Evolutionary conservation across 257 asterid genomes (phyloP).

Genomic region (Solanum clarkiae): DNA sequence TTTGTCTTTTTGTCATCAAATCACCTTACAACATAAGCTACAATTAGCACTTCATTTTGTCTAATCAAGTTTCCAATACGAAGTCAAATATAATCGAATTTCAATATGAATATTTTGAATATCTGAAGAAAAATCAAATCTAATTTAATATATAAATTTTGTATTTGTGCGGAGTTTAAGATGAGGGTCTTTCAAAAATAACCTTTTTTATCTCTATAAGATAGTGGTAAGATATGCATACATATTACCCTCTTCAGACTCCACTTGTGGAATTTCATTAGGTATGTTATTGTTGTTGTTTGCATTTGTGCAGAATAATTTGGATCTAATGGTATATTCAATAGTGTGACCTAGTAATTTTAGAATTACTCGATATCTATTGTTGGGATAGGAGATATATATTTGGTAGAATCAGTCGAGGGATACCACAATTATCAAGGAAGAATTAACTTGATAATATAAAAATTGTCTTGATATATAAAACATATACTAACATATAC

Average conservation of each 20-base stretch:
- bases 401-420: neutral
- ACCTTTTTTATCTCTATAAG: too few relatives aligned
- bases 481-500: neutral
- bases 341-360: accelerated
- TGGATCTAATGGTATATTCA: neutral
- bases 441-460: neutral
- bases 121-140: neutral
- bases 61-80: neutral
- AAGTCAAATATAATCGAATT: neutral
- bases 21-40: neutral
- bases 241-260: too few relatives aligned
- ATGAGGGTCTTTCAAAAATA: too few relatives aligned
- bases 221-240: too few relatives aligned
- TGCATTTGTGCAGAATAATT: neutral
- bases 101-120: neutral
- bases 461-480: neutral
- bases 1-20: constrained; percentile 5
- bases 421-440: too few relatives aligned
- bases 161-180: too few relatives aligned
- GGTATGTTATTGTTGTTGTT: too few relatives aligned
- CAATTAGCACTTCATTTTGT: neutral
- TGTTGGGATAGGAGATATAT: neutral
- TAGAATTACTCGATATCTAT: too few relatives aligned
- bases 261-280: too few relatives aligned
- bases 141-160: neutral